These are phyloP conservation scores for Linnemannia hyalina DNA, from an alignment of 192 early-diverging fungal genomes.

Conservation along the genomic window DNA sequence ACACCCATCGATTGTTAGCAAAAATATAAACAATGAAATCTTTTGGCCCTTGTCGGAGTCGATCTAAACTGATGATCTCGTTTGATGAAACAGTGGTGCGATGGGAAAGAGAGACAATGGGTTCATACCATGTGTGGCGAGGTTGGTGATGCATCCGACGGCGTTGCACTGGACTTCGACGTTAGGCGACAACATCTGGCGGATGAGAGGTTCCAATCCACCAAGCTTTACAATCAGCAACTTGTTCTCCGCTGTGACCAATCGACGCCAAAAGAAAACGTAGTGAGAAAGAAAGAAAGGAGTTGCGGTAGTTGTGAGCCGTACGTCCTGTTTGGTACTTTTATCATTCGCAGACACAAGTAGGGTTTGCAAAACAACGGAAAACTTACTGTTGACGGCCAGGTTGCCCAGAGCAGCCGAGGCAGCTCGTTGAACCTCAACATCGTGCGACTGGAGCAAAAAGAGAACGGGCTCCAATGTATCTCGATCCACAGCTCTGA, in stretches of 20 bases:
- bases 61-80: neutral
- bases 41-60: conserved; percentile 9
- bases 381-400: conserved; percentile 77
- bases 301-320: neutral
- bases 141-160: conserved; percentile 94
- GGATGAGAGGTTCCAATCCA: conserved; percentile 86
- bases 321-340: neutral
- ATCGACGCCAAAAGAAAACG: neutral
- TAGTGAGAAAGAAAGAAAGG: conserved; percentile 13
- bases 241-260: conserved; percentile 81
- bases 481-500: conserved; percentile 79
- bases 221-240: conserved; percentile 86
- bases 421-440: conserved; percentile 87
- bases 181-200: conserved; percentile 87
- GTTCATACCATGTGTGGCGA: conserved; percentile 82
- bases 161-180: conserved; percentile 95
- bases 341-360: neutral
- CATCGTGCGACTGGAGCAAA: conserved; percentile 84
- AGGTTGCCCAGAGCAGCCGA: conserved; percentile 93
- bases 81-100: neutral
- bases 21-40: conserved; percentile 16
- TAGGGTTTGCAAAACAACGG: neutral
- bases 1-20: conserved; percentile 20
- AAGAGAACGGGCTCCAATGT: conserved; percentile 86
- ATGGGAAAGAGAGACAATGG: neutral